Base-by-base conservation (phyloP, 2,329 filamentous ascomycete genomes). In the Arachnomyces sp. region DNA sequence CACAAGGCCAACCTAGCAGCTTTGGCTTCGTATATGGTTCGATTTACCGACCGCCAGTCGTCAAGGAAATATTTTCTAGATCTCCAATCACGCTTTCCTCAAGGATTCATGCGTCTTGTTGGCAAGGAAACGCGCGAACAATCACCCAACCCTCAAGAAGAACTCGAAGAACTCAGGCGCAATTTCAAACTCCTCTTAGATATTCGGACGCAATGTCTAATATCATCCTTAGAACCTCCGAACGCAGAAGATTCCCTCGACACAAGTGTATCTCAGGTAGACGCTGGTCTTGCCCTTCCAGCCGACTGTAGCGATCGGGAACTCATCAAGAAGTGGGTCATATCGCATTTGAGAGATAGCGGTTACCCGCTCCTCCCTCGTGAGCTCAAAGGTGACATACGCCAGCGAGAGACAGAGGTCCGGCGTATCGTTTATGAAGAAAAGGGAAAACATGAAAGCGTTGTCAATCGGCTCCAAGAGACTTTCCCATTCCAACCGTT, bases 401-500 rank as follows among this genome's bases (percentile, higher is more conserved):
- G 20, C 20, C 20, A 25, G 9, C 20, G 20, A 5, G 9, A 5
- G 9, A 25, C 5, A 25, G 9, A 5, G 5, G 9, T 25, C 9
- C 20, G 20, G 9, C 20, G 20, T n/a, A 9, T 25, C 20, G 5
- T 25, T 25, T 9, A 25, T 5, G 5, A 25, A 25, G 20, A 9
- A 25, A 5, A 9, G 20, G n/a, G 5, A 9, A 25, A 25, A 25
- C 20, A 25, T 5, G 20, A 5, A 5, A 25, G 20, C n/a, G 20
- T 9, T 25, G 12, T 15, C 52, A 2, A 54, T 69, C 11, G 66
- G 72, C 31, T 53, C 73, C 17, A 63, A 65, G 2, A 53, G 49
- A 1, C 47, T 81, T 81, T 70, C 50, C 61, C 66, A 2, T 79
- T 74, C 74, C 49, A 61, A 0, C 49, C 56, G 2, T 73, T 77